phyloP scores from a whole-genome alignment of 805 yeast species.

The Priceomyces fermenticarens region DNA sequence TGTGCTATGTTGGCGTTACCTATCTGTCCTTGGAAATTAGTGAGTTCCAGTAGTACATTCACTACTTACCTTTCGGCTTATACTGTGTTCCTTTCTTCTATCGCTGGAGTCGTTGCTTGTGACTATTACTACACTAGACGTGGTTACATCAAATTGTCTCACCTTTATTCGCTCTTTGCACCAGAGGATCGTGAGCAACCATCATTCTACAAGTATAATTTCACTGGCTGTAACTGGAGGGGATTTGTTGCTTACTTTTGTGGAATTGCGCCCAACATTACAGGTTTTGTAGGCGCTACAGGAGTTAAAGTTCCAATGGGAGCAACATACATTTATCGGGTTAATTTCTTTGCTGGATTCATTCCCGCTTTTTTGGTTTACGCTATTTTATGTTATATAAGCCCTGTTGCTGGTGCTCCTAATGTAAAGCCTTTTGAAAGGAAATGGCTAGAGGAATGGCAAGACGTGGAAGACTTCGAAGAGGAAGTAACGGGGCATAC shows the following conservation, averaged over 20 bases:
- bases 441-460: conserved; percentile 63
- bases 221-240: conserved; percentile 75
- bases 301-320: conserved; percentile 77
- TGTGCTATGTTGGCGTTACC: conserved; percentile 39
- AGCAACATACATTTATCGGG: conserved; percentile 67
- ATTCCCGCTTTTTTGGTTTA: conserved; percentile 55
- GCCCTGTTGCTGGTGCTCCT: conserved; percentile 47
- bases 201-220: conserved; percentile 57
- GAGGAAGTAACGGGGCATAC: conserved; percentile 33
- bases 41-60: conserved; percentile 35
- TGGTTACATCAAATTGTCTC: conserved; percentile 62
- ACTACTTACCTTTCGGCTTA: conserved; percentile 43
- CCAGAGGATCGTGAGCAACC: conserved; percentile 26
- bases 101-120: conserved; percentile 41
- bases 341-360: conserved; percentile 79
- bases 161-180: conserved; percentile 52
- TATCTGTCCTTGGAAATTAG: conserved; percentile 43
- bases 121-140: conserved; percentile 60
- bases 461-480: conserved; percentile 62
- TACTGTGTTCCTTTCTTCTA: conserved; percentile 41
- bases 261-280: conserved; percentile 80
- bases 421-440: conserved; percentile 40
- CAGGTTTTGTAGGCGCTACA: conserved; percentile 84
- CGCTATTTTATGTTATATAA: conserved; percentile 47
- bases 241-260: conserved; percentile 76